phyloP scores from a whole-genome alignment of 257 asterid species.

The Capsicum pubescens region DNA sequence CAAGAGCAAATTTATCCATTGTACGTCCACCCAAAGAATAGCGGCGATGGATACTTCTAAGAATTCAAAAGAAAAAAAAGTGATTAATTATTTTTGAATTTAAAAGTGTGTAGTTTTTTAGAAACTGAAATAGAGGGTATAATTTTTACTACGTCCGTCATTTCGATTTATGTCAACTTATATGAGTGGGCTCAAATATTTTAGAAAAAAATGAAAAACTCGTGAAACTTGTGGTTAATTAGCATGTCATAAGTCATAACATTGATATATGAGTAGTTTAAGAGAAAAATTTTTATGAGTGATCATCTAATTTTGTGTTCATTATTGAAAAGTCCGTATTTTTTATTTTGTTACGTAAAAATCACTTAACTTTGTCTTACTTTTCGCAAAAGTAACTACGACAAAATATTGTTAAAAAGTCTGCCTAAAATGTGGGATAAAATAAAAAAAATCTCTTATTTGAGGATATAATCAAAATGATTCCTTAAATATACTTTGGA shows the following conservation, averaged over 20 bases:
- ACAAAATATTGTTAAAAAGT: too few species aligned
- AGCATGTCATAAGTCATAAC: neutral
- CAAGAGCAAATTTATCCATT: too few species aligned
- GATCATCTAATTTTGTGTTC: too few species aligned
- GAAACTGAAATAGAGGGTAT: neutral
- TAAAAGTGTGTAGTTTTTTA: neutral
- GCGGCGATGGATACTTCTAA: neutral
- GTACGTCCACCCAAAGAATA: neutral
- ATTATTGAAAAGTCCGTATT: too few species aligned
- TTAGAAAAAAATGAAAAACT: neutral
- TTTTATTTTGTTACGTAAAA: too few species aligned
- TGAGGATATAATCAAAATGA: too few species aligned
- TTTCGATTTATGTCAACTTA: neutral
- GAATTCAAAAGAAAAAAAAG: neutral
- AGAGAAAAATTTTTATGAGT: too few species aligned
- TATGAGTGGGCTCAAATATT: neutral
- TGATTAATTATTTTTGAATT: neutral
- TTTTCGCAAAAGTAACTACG: too few species aligned
- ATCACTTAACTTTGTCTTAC: too few species aligned
- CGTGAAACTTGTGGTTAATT: neutral
- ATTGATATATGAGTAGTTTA: neutral
- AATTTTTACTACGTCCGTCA: neutral
- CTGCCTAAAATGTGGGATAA: too few species aligned
- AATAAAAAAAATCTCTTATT: too few species aligned
- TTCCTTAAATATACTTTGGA: too few species aligned